phyloP scores from a whole-genome alignment of 1,139 yeast genomes.

The Pichia sp. region DNA sequence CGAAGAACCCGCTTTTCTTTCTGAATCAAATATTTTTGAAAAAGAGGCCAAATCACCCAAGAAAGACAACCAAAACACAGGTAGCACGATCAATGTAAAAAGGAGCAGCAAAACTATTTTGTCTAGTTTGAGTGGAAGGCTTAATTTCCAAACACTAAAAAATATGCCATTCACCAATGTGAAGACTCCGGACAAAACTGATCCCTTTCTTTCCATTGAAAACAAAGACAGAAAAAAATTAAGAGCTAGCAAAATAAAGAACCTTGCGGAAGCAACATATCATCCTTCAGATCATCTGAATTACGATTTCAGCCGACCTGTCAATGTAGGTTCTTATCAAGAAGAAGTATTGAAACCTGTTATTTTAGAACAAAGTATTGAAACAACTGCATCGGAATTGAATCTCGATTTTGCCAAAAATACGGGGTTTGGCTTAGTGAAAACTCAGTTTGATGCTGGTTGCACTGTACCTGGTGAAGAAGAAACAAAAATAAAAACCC shows the following conservation, averaged over 20 bases:
- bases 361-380: neutral
- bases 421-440: neutral
- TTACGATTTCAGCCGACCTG: conserved; percentile 20
- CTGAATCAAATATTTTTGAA: neutral
- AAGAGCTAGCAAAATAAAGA: neutral
- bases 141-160: neutral
- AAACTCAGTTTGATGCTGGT: neutral
- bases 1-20: conserved; percentile 4
- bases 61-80: neutral
- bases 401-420: conserved; percentile 14
- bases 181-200: neutral
- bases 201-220: neutral
- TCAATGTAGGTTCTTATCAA: conserved; percentile 26
- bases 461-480: neutral
- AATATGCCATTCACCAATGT: neutral
- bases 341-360: conserved; percentile 18
- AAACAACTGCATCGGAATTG: neutral
- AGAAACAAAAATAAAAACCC: neutral
- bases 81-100: neutral
- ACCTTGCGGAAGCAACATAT: conserved; percentile 15
- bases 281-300: conserved; percentile 13
- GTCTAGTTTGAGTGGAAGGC: neutral
- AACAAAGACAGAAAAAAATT: neutral
- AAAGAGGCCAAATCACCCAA: neutral
- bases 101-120: neutral